Evolutionary conservation across 192 early-diverging fungal genomes (phyloP).

Genomic region (Rhizophlyctis rosea): DNA sequence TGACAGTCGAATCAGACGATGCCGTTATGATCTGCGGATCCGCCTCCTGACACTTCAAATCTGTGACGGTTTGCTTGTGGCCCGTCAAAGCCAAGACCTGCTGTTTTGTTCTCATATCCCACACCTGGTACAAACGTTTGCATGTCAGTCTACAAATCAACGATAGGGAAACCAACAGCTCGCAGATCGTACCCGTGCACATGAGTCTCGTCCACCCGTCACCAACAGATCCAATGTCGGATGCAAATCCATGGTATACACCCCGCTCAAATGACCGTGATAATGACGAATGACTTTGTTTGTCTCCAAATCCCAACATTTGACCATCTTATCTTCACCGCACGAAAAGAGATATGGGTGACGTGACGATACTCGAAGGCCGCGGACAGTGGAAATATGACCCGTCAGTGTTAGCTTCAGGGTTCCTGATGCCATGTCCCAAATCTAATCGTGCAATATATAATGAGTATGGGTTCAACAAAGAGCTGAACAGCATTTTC

Average conservation of each 20-base stretch:
- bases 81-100: slow-evolving; percentile 86
- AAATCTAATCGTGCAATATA: slow-evolving; percentile 61
- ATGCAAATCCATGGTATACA: slow-evolving; percentile 89
- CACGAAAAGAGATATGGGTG: slow-evolving; percentile 97
- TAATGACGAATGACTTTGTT: slow-evolving; percentile 99
- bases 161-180: slow-evolving; percentile 7
- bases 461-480: not conserved
- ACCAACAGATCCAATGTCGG: slow-evolving; percentile 93
- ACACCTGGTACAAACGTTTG: slow-evolving; percentile 59
- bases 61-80: slow-evolving; percentile 81
- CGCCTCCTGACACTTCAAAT: slow-evolving; percentile 87
- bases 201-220: slow-evolving; percentile 91
- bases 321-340: slow-evolving; percentile 98
- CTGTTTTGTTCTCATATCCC: slow-evolving; percentile 98
- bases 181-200: slow-evolving; percentile 72
- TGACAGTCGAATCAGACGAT: slow-evolving; percentile 89
- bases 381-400: slow-evolving; percentile 93
- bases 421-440: slow-evolving; percentile 97
- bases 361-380: slow-evolving; percentile 86
- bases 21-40: slow-evolving; percentile 96
- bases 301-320: slow-evolving; percentile 99
- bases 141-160: not conserved
- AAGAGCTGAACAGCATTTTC: not conserved
- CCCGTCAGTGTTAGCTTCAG: slow-evolving; percentile 94
- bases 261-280: slow-evolving; percentile 94